Base-by-base conservation (phyloP, 2,329 filamentous ascomycete genomes). In the Phoma sp. region DNA sequence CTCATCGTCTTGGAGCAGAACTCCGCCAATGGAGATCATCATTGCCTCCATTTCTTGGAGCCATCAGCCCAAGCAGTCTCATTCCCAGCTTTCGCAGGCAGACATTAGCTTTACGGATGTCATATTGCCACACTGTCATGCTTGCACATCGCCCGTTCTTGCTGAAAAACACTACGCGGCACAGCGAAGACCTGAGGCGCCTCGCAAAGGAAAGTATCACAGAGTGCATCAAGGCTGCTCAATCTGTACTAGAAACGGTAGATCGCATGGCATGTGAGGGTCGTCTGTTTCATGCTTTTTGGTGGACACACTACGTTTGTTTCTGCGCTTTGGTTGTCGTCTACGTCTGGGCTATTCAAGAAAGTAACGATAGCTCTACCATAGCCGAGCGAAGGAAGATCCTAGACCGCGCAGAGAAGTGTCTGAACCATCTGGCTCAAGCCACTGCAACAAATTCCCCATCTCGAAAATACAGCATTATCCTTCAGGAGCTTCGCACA, bases 291-390 rank as follows among this genome's bases (percentile, higher is more conserved):
- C 75, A 79, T 38, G 77, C 78, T 0, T 74, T 79, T 23, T 80
- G 79, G 79, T 81, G 78, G 73, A 81, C 77, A 8, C 78, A 79
- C 18, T 81, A 81, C 41, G 76, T 80, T 0, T 77, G 76, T 1
- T 82, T 82, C 32, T 82, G 80, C 52, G 79, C 80, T 1, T 58
- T 82, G 4, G 75, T 75, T 0, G 75, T 81, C 0, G 71, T 79
- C 0, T 82, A 82, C 25, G 77, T 82, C 0, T 81, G 77, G 73
- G 71, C 78, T 6, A 80, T 82, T 22, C 77, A 79, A 55, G 69
- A 66, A 33, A 62, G 57, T 25, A 55, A 53, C n/a, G 49, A 63
- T 22, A 30, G 22, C 4, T 42, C 48, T 1, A 59, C 52, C 24
- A 27, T 41, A 8, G 37, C 54, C 14, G 49, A 65, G 30, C 49